Evolutionary conservation across 257 asterid genomes (phyloP), one percentile per base, ranked within the genome.

Genomic region (Solanum ossicruentum): DNA sequence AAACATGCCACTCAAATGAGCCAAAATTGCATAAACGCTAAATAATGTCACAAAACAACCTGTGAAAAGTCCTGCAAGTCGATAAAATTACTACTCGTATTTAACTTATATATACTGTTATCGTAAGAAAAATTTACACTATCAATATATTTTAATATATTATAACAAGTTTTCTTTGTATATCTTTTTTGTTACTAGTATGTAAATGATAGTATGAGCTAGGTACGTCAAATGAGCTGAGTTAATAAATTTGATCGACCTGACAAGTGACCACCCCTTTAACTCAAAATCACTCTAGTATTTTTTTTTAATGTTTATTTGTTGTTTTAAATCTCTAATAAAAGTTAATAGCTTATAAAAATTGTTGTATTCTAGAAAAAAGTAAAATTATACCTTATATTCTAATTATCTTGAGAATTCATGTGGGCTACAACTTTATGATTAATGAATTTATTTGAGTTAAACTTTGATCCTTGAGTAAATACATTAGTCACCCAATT

Each of bases 1-100:
- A 88, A 95, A 95, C 96, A 94, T 86, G 65, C 98, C 97, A 73
- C 95, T 93, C 17, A 95, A 39, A 86, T 96, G 99, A 49, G 97
- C 98, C 90, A 96, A 90, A 79, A 91, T 92, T 85, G 93, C 98
- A 13, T 96, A 96, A 4, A 95, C 93, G 78, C 84, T 85, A 84
- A 96, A 96, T 85, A 95, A 80, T n/a, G 98, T 92, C 17, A 93
- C 95, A 81, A 96, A 96, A 84, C 97, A 90, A 23, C 99, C 99
- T 2, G 99, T 95, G 63, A 96, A 96, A 58, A 96, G 86, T 67
- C 99, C 99, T 96, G 92, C 93, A 78, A 78, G 70, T 47, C n/a
- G 3, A 66, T 7, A 55, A 32, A 8, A 45, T 16, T 26, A 61
- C 8, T 9, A 21, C 0, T 58, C 0, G 4, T 21, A n/a, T 63